Percentiles rank a stretch among this genome's conserved stretches.
These are phyloP conservation scores for Heimioporus sp. DNA, from an alignment of 768 basidiomycete species.

Conservation along the genomic window DNA sequence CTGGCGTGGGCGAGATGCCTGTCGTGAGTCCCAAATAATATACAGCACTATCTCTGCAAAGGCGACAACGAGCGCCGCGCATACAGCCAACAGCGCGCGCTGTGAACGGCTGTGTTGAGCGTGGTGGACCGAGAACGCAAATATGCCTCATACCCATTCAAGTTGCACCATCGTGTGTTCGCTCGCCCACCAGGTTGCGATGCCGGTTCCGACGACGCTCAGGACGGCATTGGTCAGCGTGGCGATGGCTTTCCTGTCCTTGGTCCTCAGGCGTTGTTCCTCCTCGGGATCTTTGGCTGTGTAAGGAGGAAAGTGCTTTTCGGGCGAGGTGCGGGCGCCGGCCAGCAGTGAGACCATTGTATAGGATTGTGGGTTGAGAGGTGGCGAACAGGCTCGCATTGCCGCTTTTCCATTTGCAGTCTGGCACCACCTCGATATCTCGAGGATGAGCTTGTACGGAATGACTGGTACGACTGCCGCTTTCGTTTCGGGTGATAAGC, in stretches of 20 bases:
- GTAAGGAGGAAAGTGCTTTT: constrained; percentile 62
- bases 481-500: constrained; percentile 27
- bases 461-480: constrained; percentile 39
- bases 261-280: constrained; percentile 42
- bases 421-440: constrained; percentile 69
- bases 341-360: constrained; percentile 75
- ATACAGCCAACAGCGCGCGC: constrained; percentile 63
- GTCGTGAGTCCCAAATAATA: constrained; percentile 67
- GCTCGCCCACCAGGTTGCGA: constrained; percentile 73
- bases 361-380: constrained; percentile 55
- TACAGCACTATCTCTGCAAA: constrained; percentile 67
- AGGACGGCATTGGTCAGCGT: constrained; percentile 69
- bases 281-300: constrained; percentile 45
- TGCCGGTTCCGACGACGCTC: constrained; percentile 64
- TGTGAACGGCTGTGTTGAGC: constrained; percentile 20
- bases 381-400: constrained; percentile 39
- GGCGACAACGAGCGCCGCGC: constrained; percentile 64
- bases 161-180: constrained; percentile 59
- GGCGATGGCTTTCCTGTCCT: constrained; percentile 66
- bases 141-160: constrained; percentile 63
- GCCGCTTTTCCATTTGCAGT: constrained; percentile 43
- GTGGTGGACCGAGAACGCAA: neutral
- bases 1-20: constrained; percentile 16
- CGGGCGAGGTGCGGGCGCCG: constrained; percentile 75
- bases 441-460: constrained; percentile 56